Evolutionary conservation across 495 filamentous ascomycete species (phyloP), one percentile per base, ranked within the genome.

Genomic region (Hypoxylon lienhwacheense): DNA sequence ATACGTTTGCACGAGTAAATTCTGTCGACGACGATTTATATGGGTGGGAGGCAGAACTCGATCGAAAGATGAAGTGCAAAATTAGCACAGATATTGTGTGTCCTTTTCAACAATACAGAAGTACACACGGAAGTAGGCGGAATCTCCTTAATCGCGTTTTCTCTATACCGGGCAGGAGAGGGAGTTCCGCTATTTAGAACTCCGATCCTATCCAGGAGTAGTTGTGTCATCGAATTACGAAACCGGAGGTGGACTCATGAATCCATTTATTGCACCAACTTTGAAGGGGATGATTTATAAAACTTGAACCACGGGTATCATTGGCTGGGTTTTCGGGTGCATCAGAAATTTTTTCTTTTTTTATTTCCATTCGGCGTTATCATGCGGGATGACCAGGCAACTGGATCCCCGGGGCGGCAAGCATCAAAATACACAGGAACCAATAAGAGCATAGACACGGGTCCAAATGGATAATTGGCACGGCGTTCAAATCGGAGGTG

Each of bases 31-130:
- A 78, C 49, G 53, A n/a, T n/a, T n/a, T 64, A 5, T 78, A 78
- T 26, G 75, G 75, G n/a, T 78, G 75, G 75, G 74, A 78, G 39
- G 73, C 70, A 8, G 73, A 73, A 61, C 63, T 74, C 4, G 60
- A 62, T n/a, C 63, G 63, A 36, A 62, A 69, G 54, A 35, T 60
- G 35, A 61, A 51, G 14, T 63, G 48, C 26, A 33, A 49, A 39
- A 54, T 63, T 11, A 48, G 37, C 37, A 39, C 31, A 17, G 40
- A 53, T 39, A 21, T 47, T 10, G 25, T 50, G 21, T 63, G 44
- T 26, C 20, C 53, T 14, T 58, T 35, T 16, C 53, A 37, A 19
- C 43, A 49, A 21, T 67, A 59, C 35, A 63, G 61, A 5, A 64
- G 66, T 12, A 44, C 58, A 4, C 65, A 68, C n/a, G 62, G 70